Percentiles rank a stretch among this genome's conserved stretches.
Conservation (phyloP, 192 early-diverging fungal species). For the Obelidium mucronatum region DNA sequence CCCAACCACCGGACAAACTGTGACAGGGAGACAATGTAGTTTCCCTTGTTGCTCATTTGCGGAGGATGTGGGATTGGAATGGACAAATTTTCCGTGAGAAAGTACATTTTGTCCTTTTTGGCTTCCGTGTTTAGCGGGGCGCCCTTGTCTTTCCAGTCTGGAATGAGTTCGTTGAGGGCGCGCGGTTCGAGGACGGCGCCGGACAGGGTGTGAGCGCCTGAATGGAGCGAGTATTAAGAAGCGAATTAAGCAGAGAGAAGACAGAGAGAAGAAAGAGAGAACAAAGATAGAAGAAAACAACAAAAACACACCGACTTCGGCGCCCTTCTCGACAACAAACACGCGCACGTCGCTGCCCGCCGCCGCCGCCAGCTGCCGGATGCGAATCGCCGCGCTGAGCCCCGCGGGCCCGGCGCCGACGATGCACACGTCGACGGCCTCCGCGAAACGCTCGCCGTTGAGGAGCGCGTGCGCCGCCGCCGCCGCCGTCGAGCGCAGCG, state of each 20-base stretch:
- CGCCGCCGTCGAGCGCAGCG: background rate
- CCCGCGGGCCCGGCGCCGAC: constrained; percentile 96
- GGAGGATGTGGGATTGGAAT: constrained; percentile 91
- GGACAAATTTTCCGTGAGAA: constrained; percentile 76
- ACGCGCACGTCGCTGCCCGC: constrained; percentile 88
- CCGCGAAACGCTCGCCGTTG: constrained; percentile 60
- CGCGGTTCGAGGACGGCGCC: constrained; percentile 94
- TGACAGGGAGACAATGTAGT: constrained; percentile 95
- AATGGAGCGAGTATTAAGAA: background rate
- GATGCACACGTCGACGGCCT: constrained; percentile 96
- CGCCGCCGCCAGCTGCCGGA: constrained; percentile 88
- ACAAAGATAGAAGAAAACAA: constrained; percentile 13
- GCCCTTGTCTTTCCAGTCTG: constrained; percentile 96
- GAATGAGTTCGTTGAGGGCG: constrained; percentile 93
- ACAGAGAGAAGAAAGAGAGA: background rate
- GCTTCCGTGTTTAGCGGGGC: constrained; percentile 92
- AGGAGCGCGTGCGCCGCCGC: constrained; percentile 44
- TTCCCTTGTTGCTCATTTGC: constrained; percentile 95
- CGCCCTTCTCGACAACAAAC: constrained; percentile 92
- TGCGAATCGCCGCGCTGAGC: constrained; percentile 91
- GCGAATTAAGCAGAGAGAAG: background rate
- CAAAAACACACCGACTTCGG: constrained; percentile 73
- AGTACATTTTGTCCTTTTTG: constrained; percentile 82
- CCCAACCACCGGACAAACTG: constrained; percentile 97
- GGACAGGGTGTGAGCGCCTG: constrained; percentile 92